phyloP scores from a whole-genome alignment of 139 green algal genomes.

The Raphidocelis subcapitata region DNA sequence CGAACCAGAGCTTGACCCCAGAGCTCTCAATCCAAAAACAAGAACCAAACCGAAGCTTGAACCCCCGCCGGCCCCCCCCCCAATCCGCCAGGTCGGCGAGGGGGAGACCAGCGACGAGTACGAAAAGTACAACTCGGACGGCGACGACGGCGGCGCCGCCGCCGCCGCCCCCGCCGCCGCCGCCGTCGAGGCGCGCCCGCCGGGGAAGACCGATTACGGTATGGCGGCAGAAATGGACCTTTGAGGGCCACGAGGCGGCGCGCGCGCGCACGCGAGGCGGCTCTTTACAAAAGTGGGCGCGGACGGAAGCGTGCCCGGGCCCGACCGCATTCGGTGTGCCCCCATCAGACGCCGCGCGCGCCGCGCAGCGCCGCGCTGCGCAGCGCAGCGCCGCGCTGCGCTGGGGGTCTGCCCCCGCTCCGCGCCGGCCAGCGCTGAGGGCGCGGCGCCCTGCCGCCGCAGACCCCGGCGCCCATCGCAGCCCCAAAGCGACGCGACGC shows the following conservation, averaged over 20 bases:
- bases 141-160: slow-evolving; percentile 36
- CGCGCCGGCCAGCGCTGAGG: too few species aligned
- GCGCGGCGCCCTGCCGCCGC: neutral
- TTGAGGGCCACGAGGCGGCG: too few species aligned
- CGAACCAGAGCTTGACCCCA: neutral
- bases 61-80: neutral
- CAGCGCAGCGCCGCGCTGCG: neutral
- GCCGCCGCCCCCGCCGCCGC: neutral
- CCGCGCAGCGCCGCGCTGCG: neutral
- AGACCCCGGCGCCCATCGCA: neutral
- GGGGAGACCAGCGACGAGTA: slow-evolving; percentile 33
- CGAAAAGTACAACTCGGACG: slow-evolving; percentile 67
- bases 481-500: neutral
- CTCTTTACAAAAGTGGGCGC: too few species aligned
- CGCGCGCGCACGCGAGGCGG: too few species aligned
- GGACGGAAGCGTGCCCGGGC: too few species aligned
- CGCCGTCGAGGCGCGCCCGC: neutral
- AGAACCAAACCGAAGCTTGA: neutral
- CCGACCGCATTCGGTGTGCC: too few species aligned
- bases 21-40: neutral
- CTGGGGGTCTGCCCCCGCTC: neutral
- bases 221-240: slow-evolving; percentile 84
- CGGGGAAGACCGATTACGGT: slow-evolving; percentile 56
- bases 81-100: slow-evolving; percentile 6
- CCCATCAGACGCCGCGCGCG: too few species aligned